A percentile compares a stretch with the other conserved stretches of the same genome.
phyloP scores from a whole-genome alignment of 805 yeast genomes.

The Yamadazyma paraphyllophila region DNA sequence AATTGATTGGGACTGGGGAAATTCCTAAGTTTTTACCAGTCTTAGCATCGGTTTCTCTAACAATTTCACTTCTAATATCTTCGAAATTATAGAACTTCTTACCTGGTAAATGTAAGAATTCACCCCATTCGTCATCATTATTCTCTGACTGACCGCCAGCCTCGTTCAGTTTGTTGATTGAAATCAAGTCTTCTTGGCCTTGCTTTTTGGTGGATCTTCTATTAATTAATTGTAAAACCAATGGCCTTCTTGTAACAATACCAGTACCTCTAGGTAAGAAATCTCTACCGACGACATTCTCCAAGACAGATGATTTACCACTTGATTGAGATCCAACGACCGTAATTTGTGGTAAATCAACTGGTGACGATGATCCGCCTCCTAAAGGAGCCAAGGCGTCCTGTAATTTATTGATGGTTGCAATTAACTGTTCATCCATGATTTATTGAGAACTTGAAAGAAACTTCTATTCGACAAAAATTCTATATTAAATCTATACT shows the following conservation, averaged over 20 bases:
- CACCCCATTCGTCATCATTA: conserved; percentile 93
- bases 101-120: conserved; percentile 88
- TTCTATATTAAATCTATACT: too few species aligned
- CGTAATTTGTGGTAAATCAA: conserved; percentile 91
- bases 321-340: conserved; percentile 91
- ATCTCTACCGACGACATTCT: conserved; percentile 88
- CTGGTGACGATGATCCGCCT: conserved; percentile 84
- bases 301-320: conserved; percentile 87
- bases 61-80: conserved; percentile 87
- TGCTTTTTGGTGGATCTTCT: conserved; percentile 40
- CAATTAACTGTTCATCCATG: conserved; percentile 78
- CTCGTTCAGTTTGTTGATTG: conserved; percentile 41
- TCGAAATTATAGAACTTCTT: conserved; percentile 84
- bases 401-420: conserved; percentile 84
- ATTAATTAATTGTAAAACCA: conserved; percentile 78
- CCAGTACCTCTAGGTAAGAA: conserved; percentile 92
- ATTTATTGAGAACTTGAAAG: not conserved
- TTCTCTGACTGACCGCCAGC: conserved; percentile 59
- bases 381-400: conserved; percentile 98
- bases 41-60: conserved; percentile 83
- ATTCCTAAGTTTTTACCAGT: conserved; percentile 85
- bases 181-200: conserved; percentile 34
- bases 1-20: conserved; percentile 86
- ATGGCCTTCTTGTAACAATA: conserved; percentile 86
- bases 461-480: not conserved